phyloP scores from a whole-genome alignment of 2,329 filamentous ascomycete species.

The Penicillium decumbens region DNA sequence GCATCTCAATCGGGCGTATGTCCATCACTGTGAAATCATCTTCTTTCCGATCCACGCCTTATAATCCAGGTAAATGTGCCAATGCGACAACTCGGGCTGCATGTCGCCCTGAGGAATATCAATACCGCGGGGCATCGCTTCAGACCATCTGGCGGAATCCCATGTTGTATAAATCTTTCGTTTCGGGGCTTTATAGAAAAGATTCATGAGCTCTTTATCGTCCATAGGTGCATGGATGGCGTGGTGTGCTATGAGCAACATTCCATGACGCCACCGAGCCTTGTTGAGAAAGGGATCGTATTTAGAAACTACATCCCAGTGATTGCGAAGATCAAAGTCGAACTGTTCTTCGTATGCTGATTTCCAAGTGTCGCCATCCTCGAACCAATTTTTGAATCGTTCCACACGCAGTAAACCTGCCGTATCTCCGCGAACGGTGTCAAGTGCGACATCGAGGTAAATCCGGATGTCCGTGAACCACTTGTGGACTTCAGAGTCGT shows the following conservation, averaged over 20 bases:
- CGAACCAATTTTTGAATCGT: constrained; percentile 2
- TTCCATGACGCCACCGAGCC: not conserved
- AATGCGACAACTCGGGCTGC: not conserved
- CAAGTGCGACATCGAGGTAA: constrained; percentile 1
- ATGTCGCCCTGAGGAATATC: not conserved
- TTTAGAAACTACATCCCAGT: not conserved
- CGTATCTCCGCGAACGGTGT: not conserved
- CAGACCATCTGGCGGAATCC: not conserved
- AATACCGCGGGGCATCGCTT: not conserved
- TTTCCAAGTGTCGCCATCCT: not conserved
- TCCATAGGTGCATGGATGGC: not conserved
- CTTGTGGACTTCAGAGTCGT: not conserved
- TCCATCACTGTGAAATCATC: no score
- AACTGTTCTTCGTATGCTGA: not conserved
- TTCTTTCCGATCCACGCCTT: not conserved
- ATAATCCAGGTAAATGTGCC: not conserved
- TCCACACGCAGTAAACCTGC: constrained; percentile 1
- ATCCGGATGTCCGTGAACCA: not conserved
- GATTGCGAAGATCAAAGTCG: not conserved
- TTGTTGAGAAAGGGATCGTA: not conserved
- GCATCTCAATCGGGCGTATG: no score
- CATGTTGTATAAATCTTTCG: not conserved
- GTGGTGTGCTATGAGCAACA: not conserved
- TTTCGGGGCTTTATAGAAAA: not conserved
- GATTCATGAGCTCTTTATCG: not conserved